Evolutionary conservation across 371 early-diverging fungal species (phyloP).

Genomic region (Basidiobolus meristosporus): DNA sequence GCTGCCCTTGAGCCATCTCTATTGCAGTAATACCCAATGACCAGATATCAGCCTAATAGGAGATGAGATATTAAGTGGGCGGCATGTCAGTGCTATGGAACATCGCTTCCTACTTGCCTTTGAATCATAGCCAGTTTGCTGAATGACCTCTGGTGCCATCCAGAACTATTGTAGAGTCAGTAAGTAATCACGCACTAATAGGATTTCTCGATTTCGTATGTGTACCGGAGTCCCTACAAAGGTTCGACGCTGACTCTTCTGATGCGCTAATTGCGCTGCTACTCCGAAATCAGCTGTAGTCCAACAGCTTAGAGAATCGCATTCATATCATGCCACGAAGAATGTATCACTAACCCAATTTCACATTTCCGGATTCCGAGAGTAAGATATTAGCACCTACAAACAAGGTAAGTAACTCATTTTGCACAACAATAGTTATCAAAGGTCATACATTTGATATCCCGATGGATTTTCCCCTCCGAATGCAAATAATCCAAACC

Average conservation of each 20-base stretch:
- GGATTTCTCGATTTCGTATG: neutral
- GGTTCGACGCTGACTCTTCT: conserved; percentile 78
- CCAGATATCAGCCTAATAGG: conserved; percentile 86
- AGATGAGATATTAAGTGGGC: conserved; percentile 1
- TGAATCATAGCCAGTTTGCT: conserved; percentile 84
- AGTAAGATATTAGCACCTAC: conserved; percentile 71
- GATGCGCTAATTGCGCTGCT: conserved; percentile 58
- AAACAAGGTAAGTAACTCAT: conserved; percentile 5
- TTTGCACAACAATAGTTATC: neutral
- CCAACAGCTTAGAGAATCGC: conserved; percentile 16
- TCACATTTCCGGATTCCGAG: conserved; percentile 20
- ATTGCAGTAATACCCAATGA: conserved; percentile 95
- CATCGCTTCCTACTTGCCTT: conserved; percentile 22
- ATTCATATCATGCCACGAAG: neutral
- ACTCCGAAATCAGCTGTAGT: conserved; percentile 95
- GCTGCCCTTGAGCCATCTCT: conserved; percentile 84
- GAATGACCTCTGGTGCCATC: conserved; percentile 97
- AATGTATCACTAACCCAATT: conserved; percentile 12
- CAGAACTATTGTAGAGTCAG: conserved; percentile 41
- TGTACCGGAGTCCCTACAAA: conserved; percentile 94
- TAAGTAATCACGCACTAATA: too few species aligned
- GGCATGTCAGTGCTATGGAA: neutral
- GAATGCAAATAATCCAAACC: conserved; percentile 93
- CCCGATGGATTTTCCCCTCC: conserved; percentile 88
- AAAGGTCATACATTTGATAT: conserved; percentile 34